These are phyloP conservation scores for Podospora bellae-mahoneyi DNA, from an alignment of 495 filamentous ascomycete species.

Conservation along the genomic window DNA sequence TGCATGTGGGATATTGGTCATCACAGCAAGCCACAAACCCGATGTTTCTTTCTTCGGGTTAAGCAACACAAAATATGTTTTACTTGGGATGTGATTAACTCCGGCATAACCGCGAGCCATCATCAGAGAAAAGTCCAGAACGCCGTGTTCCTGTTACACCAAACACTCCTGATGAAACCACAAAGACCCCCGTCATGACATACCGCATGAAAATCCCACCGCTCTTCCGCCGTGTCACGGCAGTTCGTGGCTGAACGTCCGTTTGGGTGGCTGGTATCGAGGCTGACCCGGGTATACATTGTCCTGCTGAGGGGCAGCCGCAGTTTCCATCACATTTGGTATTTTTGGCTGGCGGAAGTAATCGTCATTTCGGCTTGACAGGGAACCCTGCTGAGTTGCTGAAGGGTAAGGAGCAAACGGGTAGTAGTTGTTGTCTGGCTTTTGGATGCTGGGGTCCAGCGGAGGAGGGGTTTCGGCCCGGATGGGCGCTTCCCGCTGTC, in stretches of 20 bases:
- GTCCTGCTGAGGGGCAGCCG: background rate
- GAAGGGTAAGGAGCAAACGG: background rate
- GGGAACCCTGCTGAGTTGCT: background rate
- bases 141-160: background rate
- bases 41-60: too few relatives aligned
- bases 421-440: background rate
- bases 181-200: background rate
- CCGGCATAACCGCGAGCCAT: background rate
- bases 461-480: slow-evolving; percentile 26
- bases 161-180: background rate
- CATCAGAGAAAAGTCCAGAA: background rate
- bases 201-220: background rate
- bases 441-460: slow-evolving; percentile 9
- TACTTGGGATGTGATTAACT: background rate
- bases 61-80: background rate
- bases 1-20: background rate
- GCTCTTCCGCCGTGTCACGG: background rate
- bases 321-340: background rate
- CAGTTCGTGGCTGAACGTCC: background rate
- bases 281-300: background rate
- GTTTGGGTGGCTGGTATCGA: background rate
- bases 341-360: background rate
- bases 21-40: background rate
- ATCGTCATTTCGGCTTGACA: background rate
- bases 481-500: slow-evolving; percentile 14